Base-by-base conservation (phyloP, 2,329 filamentous ascomycete species). In the Claviceps africana region DNA sequence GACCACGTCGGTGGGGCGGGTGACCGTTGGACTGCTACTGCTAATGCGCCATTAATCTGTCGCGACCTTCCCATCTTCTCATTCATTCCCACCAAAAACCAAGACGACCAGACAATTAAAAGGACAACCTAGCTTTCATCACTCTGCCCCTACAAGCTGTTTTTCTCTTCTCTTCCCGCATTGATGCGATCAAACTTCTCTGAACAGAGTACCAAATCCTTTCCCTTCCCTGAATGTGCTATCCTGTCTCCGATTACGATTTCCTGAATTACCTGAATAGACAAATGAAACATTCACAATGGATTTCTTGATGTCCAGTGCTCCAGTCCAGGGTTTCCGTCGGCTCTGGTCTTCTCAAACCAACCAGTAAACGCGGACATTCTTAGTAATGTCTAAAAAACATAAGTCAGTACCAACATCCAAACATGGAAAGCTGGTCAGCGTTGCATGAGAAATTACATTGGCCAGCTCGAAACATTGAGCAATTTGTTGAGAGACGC, bases 181-280 rank as follows among this genome's bases (percentile, higher is more conserved):
- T 19, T 22, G 13, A 21, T 15, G 3, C 19, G n/a, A 13, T 21
- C 40, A 35, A 35, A 19, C 28, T 9, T 17, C 42, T 21, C 22
- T 45, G 15, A 33, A 25, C 22, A 47, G 33, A 47, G 22, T 21
- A 9, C 21, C 28, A 33, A 48, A 44, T n/a, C 4, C 19, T 37
- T 19, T 33, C 40, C 42, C 21, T 15, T 39, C 42, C 21, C 47
- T 25, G 42, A 47, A 35, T 35, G 25, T 13, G 42, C 25, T 54
- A 52, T 54, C 53, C 53, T 48, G 49, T 44, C n/a, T 30, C 35
- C 39, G 9, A 46, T 51, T 47, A 46, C 50, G 28, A 43, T 52
- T 54, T 54, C 50, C 53, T 52, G 53, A 52, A 50, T 50, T 54
- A 45, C 48, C 33, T 31, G 40, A 44, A 51, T 49, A 48, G 21